Evolutionary conservation across 2,329 filamentous ascomycete species (phyloP).

Genomic region (Pleoardoris graminearum): DNA sequence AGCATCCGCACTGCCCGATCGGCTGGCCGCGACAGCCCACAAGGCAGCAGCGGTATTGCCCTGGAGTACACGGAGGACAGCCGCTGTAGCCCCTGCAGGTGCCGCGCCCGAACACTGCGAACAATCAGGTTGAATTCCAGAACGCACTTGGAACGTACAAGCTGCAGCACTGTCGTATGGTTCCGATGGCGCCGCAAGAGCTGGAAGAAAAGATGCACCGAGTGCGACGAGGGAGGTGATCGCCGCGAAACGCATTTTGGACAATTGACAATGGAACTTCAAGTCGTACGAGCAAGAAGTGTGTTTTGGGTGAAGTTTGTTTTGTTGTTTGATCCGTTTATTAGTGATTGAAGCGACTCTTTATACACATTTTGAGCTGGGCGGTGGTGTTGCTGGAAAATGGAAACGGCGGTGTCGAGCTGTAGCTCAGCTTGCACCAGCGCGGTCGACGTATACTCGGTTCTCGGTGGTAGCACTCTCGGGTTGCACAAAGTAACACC

Average conservation of each 20-base stretch:
- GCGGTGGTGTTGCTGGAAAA: neutral
- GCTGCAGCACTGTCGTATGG: neutral
- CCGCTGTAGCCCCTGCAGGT: neutral
- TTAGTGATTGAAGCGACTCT: too few relatives aligned
- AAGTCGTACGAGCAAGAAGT: too few relatives aligned
- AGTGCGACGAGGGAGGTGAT: neutral
- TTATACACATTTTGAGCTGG: too few relatives aligned
- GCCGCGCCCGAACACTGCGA: neutral
- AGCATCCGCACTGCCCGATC: neutral
- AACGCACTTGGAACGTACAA: neutral
- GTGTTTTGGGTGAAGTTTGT: neutral
- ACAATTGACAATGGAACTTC: neutral
- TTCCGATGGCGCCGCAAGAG: neutral
- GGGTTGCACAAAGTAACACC: neutral
- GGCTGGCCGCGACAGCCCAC: neutral
- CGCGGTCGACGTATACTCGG: neutral
- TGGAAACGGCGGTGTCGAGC: neutral
- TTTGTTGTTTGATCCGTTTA: neutral
- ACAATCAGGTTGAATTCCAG: too few relatives aligned
- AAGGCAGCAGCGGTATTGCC: neutral
- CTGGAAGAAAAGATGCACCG: neutral
- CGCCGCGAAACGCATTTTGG: neutral
- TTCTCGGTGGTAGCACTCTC: neutral
- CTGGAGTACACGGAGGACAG: neutral
- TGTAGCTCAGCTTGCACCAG: neutral